A percentile compares a stretch with the other conserved stretches of the same genome.
phyloP scores from a whole-genome alignment of 2,329 filamentous ascomycete genomes.

The Aspergillus viridinutans region DNA sequence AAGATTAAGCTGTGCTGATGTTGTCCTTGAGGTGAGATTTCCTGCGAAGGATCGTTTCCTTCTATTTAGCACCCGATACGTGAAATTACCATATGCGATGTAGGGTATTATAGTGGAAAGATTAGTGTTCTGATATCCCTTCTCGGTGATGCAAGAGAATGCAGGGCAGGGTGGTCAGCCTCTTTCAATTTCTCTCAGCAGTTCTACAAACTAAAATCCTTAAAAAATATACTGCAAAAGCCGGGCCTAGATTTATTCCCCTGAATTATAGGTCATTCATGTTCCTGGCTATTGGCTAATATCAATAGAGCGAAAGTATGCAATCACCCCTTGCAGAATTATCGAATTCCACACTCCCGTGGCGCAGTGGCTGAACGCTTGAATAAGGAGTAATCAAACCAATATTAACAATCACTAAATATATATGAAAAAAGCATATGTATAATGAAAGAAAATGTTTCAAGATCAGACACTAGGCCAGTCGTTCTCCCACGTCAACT shows the following conservation, averaged over 20 bases:
- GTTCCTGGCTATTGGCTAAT: not conserved
- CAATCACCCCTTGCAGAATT: not conserved
- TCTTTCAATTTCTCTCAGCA: not conserved
- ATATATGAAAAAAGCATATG: not conserved
- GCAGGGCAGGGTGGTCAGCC: not conserved
- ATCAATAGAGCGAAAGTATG: not conserved
- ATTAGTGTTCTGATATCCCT: no score
- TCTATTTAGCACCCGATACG: no score
- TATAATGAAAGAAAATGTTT: not conserved
- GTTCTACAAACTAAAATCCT: not conserved
- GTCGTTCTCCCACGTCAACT: slow-evolving; percentile 39
- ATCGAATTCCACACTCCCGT: not conserved
- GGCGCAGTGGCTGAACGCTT: not conserved
- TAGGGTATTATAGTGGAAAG: no score
- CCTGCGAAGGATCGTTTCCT: no score
- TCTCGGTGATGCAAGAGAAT: not conserved
- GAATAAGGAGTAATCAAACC: not conserved
- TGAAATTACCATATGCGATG: no score
- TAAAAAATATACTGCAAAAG: not conserved
- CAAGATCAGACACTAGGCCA: slow-evolving; percentile 39
- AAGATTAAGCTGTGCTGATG: no score
- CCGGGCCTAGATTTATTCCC: no score
- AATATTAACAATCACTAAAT: not conserved
- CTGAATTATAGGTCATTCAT: not conserved
- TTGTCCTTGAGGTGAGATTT: no score